phyloP scores from a whole-genome alignment of 352 stramenopile species.

The Blastocystis sp. region DNA sequence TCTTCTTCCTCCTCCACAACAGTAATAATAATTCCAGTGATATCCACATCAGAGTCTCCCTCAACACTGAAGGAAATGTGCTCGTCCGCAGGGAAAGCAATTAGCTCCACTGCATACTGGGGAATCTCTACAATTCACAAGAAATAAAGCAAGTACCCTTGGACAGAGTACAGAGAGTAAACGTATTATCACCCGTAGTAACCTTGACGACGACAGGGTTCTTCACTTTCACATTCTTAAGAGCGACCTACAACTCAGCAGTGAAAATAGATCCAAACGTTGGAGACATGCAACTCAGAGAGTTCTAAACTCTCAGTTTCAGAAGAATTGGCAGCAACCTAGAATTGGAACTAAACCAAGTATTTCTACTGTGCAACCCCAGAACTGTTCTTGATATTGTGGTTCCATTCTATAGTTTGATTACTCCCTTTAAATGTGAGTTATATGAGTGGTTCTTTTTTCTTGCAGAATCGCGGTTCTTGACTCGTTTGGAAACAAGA shows the following conservation, averaged over 20 bases:
- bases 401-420: constrained; percentile 8
- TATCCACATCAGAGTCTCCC: constrained; percentile 49
- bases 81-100: constrained; percentile 52
- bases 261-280: background rate
- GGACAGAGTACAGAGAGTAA: constrained; percentile 30
- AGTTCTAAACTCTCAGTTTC: constrained; percentile 46
- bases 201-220: constrained; percentile 53
- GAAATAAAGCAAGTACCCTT: background rate
- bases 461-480: no score
- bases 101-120: constrained; percentile 49
- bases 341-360: background rate
- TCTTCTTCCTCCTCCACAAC: constrained; percentile 45
- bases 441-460: no score
- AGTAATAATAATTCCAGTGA: constrained; percentile 58
- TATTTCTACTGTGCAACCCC: constrained; percentile 22
- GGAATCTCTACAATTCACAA: background rate
- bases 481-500: no score
- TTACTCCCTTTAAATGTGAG: no score
- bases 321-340: constrained; percentile 22
- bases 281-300: constrained; percentile 57
- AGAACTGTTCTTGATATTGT: constrained; percentile 62
- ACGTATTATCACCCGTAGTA: constrained; percentile 17
- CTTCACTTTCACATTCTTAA: constrained; percentile 54
- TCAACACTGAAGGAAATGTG: constrained; percentile 36
- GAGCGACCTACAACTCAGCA: constrained; percentile 1